Evolutionary conservation across 1,139 yeast genomes (phyloP).

Genomic region (Blastobotrys capitulatus): DNA sequence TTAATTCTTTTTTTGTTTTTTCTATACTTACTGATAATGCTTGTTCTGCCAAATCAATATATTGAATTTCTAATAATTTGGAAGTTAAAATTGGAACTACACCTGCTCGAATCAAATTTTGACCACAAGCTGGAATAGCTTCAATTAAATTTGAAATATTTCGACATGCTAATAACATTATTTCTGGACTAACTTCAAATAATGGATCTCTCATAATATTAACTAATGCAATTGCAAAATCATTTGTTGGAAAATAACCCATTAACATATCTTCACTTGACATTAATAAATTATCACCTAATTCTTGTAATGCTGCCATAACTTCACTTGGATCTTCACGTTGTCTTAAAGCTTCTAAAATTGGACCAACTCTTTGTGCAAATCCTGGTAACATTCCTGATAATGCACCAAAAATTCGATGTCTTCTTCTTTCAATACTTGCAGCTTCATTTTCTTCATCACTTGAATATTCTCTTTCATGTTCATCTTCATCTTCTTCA

Average conservation of each 20-base stretch:
- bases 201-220: slow-evolving; percentile 53
- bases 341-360: slow-evolving; percentile 29
- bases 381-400: slow-evolving; percentile 33
- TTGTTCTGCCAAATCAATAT: slow-evolving; percentile 90
- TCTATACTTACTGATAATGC: slow-evolving; percentile 57
- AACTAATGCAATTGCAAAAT: slow-evolving; percentile 52
- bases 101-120: slow-evolving; percentile 58
- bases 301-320: slow-evolving; percentile 36
- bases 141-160: slow-evolving; percentile 80
- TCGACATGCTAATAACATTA: slow-evolving; percentile 79
- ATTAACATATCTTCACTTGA: slow-evolving; percentile 33
- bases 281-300: slow-evolving; percentile 35
- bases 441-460: slow-evolving; percentile 2
- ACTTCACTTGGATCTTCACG: slow-evolving; percentile 43
- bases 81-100: slow-evolving; percentile 63
- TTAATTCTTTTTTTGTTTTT: background rate
- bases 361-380: slow-evolving; percentile 27
- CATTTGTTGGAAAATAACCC: slow-evolving; percentile 50
- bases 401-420: slow-evolving; percentile 30
- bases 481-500: slow-evolving; percentile 5
- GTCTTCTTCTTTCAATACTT: background rate
- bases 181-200: slow-evolving; percentile 63
- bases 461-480: background rate
- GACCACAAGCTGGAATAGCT: slow-evolving; percentile 62
- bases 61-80: slow-evolving; percentile 68